A percentile compares a stretch with the other conserved stretches of the same genome.
phyloP scores from a whole-genome alignment of 345 rosid genomes.

The Boechera divaricarpa region DNA sequence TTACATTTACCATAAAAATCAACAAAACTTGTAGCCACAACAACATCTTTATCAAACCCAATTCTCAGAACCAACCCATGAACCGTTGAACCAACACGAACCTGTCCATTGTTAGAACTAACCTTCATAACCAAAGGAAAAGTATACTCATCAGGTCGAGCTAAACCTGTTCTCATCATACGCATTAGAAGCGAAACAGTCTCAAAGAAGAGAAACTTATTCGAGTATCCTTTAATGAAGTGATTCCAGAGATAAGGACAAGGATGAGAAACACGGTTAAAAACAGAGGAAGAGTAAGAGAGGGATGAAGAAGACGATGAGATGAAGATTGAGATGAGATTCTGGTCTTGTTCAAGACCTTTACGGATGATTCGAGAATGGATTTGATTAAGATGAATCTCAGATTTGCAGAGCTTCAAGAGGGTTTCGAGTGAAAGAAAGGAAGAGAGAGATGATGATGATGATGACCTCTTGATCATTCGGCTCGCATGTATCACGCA shows the following conservation, averaged over 20 bases:
- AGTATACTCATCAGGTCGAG: slow-evolving; percentile 59
- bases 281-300: slow-evolving; percentile 56
- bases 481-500: not conserved
- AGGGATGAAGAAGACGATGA: slow-evolving; percentile 47
- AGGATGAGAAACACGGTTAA: slow-evolving; percentile 56
- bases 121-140: slow-evolving; percentile 60
- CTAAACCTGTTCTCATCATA: slow-evolving; percentile 53
- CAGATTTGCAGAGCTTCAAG: slow-evolving; percentile 58
- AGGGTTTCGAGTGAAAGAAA: slow-evolving; percentile 57
- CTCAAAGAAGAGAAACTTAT: slow-evolving; percentile 39
- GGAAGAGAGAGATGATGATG: not conserved
- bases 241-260: slow-evolving; percentile 64
- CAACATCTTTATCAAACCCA: slow-evolving; percentile 55
- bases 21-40: slow-evolving; percentile 68
- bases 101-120: slow-evolving; percentile 52
- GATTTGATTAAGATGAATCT: slow-evolving; percentile 58
- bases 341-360: slow-evolving; percentile 80
- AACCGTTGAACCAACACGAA: slow-evolving; percentile 52
- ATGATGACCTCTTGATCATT: slow-evolving; percentile 36
- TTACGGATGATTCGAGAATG: slow-evolving; percentile 69
- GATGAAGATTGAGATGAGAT: slow-evolving; percentile 56
- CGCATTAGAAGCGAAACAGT: slow-evolving; percentile 55
- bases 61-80: slow-evolving; percentile 58
- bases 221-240: slow-evolving; percentile 54
- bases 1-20: slow-evolving; percentile 69